phyloP scores from a whole-genome alignment of 495 filamentous ascomycete genomes.

The Penicillium manginii region DNA sequence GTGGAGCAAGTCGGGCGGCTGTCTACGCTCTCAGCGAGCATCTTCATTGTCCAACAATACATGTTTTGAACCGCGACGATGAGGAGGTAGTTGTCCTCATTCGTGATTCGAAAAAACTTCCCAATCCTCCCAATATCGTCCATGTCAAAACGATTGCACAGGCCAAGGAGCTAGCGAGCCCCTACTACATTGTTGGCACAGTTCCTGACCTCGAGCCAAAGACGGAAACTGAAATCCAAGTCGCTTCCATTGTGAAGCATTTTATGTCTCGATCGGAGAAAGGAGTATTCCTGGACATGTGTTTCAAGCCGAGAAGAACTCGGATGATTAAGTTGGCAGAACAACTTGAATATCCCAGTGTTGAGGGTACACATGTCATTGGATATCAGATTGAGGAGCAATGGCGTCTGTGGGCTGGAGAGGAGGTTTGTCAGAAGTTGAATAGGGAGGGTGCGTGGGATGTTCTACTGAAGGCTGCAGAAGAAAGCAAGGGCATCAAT shows the following conservation, averaged over 20 bases:
- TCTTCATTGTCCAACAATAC: conserved; percentile 59
- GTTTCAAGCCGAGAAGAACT: conserved; percentile 69
- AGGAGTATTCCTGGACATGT: conserved; percentile 72
- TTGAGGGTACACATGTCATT: conserved; percentile 66
- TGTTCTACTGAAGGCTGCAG: conserved; percentile 43
- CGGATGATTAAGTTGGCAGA: conserved; percentile 55
- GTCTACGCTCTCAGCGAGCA: conserved; percentile 63
- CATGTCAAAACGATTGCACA: conserved; percentile 57
- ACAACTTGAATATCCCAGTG: conserved; percentile 59
- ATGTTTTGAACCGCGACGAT: conserved; percentile 66
- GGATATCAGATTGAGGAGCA: conserved; percentile 72
- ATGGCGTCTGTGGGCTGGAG: conserved; percentile 61
- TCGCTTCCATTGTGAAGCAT: conserved; percentile 53
- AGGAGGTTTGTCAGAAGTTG: conserved; percentile 46
- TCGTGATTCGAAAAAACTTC: conserved; percentile 32
- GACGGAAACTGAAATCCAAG: conserved; percentile 53
- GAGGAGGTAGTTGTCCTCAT: conserved; percentile 62
- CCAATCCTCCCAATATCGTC: conserved; percentile 35
- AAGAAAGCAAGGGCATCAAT: conserved; percentile 33
- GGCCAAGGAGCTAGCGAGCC: conserved; percentile 51
- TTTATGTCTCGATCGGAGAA: conserved; percentile 48
- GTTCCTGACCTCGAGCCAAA: conserved; percentile 65
- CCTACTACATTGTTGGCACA: conserved; percentile 60
- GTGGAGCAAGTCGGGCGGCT: conserved; percentile 64
- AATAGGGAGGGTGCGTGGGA: conserved; percentile 51